phyloP scores from a whole-genome alignment of 257 asterid genomes.

The Solanum appendiculatum region DNA sequence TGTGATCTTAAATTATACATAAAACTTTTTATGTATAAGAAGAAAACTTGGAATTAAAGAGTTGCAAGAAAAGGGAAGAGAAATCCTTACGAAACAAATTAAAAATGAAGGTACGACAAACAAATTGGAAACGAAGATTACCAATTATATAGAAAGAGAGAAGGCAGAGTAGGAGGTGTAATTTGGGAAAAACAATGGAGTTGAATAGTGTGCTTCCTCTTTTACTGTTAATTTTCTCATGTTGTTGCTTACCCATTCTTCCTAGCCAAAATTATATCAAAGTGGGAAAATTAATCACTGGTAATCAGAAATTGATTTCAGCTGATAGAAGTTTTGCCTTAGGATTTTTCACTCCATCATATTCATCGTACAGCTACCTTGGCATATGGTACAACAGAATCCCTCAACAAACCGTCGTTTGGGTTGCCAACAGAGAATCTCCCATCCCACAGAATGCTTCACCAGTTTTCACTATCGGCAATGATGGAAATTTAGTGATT shows the following conservation, averaged over 20 bases:
- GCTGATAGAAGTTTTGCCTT: background rate
- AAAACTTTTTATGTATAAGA: too few relatives aligned
- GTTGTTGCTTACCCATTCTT: background rate
- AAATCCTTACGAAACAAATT: too few relatives aligned
- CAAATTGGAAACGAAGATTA: too few relatives aligned
- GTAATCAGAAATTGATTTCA: background rate
- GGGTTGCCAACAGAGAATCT: conserved; percentile 8
- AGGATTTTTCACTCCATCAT: background rate
- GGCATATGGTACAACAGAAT: conserved; percentile 1
- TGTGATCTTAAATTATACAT: too few relatives aligned
- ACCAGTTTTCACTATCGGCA: background rate
- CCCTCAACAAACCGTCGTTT: background rate
- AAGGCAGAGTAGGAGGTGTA: background rate
- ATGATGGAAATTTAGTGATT: background rate
- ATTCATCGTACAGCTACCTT: background rate
- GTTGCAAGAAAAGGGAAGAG: too few relatives aligned
- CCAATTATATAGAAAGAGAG: background rate
- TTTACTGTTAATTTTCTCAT: background rate
- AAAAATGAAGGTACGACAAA: too few relatives aligned
- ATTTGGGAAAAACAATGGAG: background rate
- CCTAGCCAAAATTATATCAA: background rate
- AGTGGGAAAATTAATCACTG: background rate
- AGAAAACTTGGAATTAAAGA: too few relatives aligned
- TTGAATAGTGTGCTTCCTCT: background rate
- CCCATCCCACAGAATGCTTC: background rate